Evolutionary conservation across 2,329 filamentous ascomycete species (phyloP), one percentile per base, ranked within the genome.

Genomic region (Clonostachys rosea): DNA sequence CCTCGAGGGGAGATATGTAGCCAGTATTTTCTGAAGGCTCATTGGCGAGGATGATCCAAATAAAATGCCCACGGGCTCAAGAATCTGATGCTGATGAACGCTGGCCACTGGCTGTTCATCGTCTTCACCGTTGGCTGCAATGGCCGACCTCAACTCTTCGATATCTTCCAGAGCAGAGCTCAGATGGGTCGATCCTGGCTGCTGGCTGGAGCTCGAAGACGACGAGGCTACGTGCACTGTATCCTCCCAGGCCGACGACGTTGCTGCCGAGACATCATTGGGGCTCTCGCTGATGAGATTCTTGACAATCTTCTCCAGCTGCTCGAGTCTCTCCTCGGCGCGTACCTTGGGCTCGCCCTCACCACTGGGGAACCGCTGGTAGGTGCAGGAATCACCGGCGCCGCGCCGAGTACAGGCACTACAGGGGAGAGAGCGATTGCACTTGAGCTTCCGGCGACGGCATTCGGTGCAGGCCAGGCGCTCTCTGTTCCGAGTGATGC

Each of bases 381-480:
- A 71, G n/a, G 49, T 55, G 45, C 68, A 73, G 5, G 52, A 52
- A 41, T 54, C 52, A 39, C 59, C 60, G 17, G 58, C 39, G 6
- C 30, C 10, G 12, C 39, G 56, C 3, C 57, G 55, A 16, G 59
- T 54, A 51, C 67, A 73, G 49, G 64, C 64, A 13, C 52, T 48
- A 49, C 70, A 74, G 5, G 70, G 70, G 13, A 62, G 55, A 14
- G 57, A 61, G 2, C 69, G 59, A 50, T 74, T 67, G 49, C 71
- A 74, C 44, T 69, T 71, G 55, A 74, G 64, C 53, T 74, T 74
- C 39, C 69, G 65, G 16, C 66, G 64, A 16, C 71, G 62, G 54
- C 71, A 74, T 49, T 68, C 62, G 13, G 68, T 49, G 48, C 71
- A 74, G 1, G 70, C 71, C 6, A 47, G 34, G 13, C 37, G 20